These are phyloP conservation scores for Viridothelium virens DNA, from an alignment of 495 filamentous ascomycete species.

Conservation along the genomic window DNA sequence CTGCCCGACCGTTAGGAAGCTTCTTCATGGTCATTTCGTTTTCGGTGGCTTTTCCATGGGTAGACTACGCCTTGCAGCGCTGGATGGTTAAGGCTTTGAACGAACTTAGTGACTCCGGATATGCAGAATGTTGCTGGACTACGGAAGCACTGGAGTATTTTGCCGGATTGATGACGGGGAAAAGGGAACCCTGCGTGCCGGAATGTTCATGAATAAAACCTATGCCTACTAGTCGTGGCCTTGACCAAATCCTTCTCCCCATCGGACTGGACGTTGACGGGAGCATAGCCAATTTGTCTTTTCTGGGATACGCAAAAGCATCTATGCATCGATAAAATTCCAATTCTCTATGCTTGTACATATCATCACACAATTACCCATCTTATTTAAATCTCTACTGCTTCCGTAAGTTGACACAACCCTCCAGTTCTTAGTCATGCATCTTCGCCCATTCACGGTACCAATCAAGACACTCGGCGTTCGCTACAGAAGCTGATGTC, in stretches of 20 bases:
- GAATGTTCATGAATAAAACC: no score
- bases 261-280: no score
- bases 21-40: neutral
- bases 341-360: no score
- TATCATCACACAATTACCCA: no score
- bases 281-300: no score
- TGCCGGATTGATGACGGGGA: neutral
- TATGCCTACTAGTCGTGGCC: no score
- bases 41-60: conserved; percentile 4
- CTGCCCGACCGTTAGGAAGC: neutral
- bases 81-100: conserved; percentile 5
- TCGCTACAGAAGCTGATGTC: conserved; percentile 78
- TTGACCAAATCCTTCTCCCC: no score
- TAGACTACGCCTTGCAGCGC: neutral
- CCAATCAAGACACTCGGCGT: conserved; percentile 75
- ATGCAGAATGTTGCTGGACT: neutral
- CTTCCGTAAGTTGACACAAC: no score
- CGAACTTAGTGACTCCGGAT: neutral
- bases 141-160: neutral
- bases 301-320: no score
- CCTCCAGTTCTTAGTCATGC: conserved; percentile 5
- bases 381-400: no score
- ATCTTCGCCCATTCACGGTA: conserved; percentile 58
- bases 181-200: no score
- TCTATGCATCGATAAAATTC: no score